A percentile compares a stretch with the other conserved stretches of the same genome.
Evolutionary conservation across 2,329 filamentous ascomycete species (phyloP).

Genomic region (Phialophora macrospora): DNA sequence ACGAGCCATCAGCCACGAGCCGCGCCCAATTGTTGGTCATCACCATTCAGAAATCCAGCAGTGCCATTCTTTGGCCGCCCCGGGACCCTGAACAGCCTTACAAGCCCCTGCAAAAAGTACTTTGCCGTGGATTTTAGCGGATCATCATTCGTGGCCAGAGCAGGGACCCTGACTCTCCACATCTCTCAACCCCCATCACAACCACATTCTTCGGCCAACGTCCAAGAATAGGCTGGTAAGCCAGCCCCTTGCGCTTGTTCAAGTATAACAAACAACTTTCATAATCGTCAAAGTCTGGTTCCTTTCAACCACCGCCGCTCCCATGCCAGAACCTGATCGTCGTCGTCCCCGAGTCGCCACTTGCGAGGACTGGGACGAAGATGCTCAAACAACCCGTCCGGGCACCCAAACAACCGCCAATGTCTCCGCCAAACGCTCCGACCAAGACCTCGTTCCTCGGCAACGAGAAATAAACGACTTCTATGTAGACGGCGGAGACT

Average conservation of each 20-base stretch:
- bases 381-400: constrained; percentile 49
- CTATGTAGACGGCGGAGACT: constrained; percentile 61
- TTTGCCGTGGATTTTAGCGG: constrained; percentile 3
- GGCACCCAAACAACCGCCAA: constrained; percentile 58
- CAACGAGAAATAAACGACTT: constrained; percentile 41
- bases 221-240: constrained; percentile 15
- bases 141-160: neutral
- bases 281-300: neutral
- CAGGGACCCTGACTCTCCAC: constrained; percentile 7
- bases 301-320: constrained; percentile 17
- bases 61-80: constrained; percentile 6
- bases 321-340: constrained; percentile 36
- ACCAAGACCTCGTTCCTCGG: constrained; percentile 44
- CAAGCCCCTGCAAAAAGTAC: constrained; percentile 10
- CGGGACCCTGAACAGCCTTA: constrained; percentile 8
- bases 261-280: neutral
- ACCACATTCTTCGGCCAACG: constrained; percentile 11
- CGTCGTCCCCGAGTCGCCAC: constrained; percentile 50
- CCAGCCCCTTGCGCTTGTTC: constrained; percentile 8
- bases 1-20: constrained; percentile 33
- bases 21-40: constrained; percentile 14
- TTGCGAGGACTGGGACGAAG: constrained; percentile 57
- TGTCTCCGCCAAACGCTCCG: constrained; percentile 56
- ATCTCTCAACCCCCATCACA: constrained; percentile 8
- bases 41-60: neutral